These are phyloP conservation scores for Luffa aegyptiaca DNA, from an alignment of 306 rosid genomes.

Conservation along the genomic window DNA sequence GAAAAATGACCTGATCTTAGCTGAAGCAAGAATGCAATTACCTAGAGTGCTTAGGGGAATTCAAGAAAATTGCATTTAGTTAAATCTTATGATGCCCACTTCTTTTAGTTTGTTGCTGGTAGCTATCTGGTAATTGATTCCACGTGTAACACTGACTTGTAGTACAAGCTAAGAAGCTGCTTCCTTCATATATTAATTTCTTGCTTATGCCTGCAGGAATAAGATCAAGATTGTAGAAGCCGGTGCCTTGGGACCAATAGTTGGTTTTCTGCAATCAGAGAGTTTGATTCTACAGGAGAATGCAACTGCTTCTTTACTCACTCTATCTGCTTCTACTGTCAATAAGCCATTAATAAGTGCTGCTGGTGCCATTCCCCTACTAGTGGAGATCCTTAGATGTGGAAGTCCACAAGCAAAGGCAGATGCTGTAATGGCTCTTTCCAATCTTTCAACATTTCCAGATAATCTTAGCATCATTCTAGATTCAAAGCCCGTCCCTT, in stretches of 20 bases:
- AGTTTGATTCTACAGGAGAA: slow-evolving; percentile 54
- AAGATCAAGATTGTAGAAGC: slow-evolving; percentile 82
- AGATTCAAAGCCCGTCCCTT: slow-evolving; percentile 55
- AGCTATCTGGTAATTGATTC: not conserved
- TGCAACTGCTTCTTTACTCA: slow-evolving; percentile 82
- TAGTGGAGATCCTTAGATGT: slow-evolving; percentile 56
- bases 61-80: not conserved
- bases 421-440: slow-evolving; percentile 92
- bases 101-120: not conserved
- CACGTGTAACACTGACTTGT: not conserved
- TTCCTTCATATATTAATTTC: not conserved
- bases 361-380: slow-evolving; percentile 81
- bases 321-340: slow-evolving; percentile 73
- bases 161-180: not conserved
- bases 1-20: not conserved
- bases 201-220: slow-evolving; percentile 46
- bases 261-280: slow-evolving; percentile 60
- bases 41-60: not conserved
- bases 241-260: slow-evolving; percentile 79
- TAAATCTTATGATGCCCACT: not conserved
- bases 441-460: slow-evolving; percentile 72
- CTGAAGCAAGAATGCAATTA: not conserved
- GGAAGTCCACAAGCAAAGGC: slow-evolving; percentile 83
- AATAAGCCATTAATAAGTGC: slow-evolving; percentile 77
- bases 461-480: slow-evolving; percentile 47